These are phyloP conservation scores for Amanita fuliginea DNA, from an alignment of 768 basidiomycete species.

Conservation along the genomic window DNA sequence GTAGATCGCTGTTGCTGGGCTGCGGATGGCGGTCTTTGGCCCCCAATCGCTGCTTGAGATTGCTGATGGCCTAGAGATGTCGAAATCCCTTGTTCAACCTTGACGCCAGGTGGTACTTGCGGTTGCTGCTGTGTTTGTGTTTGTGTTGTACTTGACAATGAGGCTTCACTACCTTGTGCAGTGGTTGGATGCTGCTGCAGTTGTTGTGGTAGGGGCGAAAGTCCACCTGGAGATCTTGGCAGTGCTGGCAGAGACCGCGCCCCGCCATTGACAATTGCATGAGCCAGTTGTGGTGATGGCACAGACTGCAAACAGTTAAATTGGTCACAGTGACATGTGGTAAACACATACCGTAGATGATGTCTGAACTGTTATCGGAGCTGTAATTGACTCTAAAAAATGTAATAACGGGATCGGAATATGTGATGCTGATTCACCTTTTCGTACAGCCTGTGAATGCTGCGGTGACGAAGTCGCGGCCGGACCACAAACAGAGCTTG, in stretches of 20 bases:
- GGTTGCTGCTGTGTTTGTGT: constrained; percentile 35
- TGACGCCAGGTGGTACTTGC: constrained; percentile 64
- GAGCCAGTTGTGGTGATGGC: constrained; percentile 22
- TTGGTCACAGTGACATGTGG: background rate
- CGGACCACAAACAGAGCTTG: constrained; percentile 29
- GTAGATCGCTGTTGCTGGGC: constrained; percentile 30
- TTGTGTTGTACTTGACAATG: constrained; percentile 32
- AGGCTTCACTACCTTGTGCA: constrained; percentile 17
- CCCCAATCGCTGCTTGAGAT: constrained; percentile 25
- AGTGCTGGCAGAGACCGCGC: constrained; percentile 17
- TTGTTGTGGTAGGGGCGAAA: constrained; percentile 34
- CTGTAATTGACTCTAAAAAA: constrained; percentile 29
- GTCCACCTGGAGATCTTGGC: constrained; percentile 18
- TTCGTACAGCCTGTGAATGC: constrained; percentile 24
- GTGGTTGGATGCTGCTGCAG: constrained; percentile 20
- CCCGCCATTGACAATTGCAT: constrained; percentile 17
- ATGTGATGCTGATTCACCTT: constrained; percentile 30
- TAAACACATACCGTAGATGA: constrained; percentile 24
- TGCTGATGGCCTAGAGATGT: constrained; percentile 19
- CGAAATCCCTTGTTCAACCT: constrained; percentile 31
- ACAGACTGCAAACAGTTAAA: constrained; percentile 24
- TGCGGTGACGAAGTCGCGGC: constrained; percentile 55
- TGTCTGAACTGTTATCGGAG: constrained; percentile 32
- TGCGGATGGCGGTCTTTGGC: constrained; percentile 45
- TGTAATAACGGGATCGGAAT: constrained; percentile 3